Conservation (phyloP, 371 early-diverging fungal genomes). For the Mortierella sp. region DNA sequence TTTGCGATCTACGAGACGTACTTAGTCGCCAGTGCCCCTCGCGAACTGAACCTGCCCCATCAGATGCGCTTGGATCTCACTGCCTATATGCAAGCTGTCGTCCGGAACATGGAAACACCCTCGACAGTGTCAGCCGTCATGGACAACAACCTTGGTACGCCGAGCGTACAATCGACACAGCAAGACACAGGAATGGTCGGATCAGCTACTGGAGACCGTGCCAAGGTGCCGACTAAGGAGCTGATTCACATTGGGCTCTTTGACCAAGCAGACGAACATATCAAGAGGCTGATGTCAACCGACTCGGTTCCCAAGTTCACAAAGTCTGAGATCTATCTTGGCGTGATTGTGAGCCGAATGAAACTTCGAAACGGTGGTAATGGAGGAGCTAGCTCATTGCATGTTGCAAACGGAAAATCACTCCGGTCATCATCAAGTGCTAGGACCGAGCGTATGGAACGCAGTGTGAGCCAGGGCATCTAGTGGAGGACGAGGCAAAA, state of each 20-base stretch:
- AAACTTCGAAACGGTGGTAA: constrained; percentile 8
- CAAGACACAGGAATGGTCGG: constrained; percentile 6
- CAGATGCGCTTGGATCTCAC: constrained; percentile 51
- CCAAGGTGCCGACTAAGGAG: constrained; percentile 15
- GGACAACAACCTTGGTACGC: too few species aligned
- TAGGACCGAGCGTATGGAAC: background rate
- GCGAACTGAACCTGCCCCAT: constrained; percentile 51
- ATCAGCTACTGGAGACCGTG: background rate
- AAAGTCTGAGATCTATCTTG: constrained; percentile 73
- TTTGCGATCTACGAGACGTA: constrained; percentile 53
- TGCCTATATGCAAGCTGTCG: constrained; percentile 52
- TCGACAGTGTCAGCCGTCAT: background rate
- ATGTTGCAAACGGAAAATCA: background rate
- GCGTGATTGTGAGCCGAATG: constrained; percentile 53
- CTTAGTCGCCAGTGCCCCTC: constrained; percentile 35
- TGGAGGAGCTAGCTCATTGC: background rate
- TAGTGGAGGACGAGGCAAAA: background rate
- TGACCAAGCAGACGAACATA: constrained; percentile 77
- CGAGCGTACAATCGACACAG: background rate
- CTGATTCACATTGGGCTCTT: constrained; percentile 71
- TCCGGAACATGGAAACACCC: constrained; percentile 42
- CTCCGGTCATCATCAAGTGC: background rate
- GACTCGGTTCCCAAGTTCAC: constrained; percentile 87
- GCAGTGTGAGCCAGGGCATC: constrained; percentile 5
- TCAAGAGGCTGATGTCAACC: constrained; percentile 81